These are phyloP conservation scores for Penicillium bovifimosum DNA, from an alignment of 495 filamentous ascomycete species.

Conservation along the genomic window DNA sequence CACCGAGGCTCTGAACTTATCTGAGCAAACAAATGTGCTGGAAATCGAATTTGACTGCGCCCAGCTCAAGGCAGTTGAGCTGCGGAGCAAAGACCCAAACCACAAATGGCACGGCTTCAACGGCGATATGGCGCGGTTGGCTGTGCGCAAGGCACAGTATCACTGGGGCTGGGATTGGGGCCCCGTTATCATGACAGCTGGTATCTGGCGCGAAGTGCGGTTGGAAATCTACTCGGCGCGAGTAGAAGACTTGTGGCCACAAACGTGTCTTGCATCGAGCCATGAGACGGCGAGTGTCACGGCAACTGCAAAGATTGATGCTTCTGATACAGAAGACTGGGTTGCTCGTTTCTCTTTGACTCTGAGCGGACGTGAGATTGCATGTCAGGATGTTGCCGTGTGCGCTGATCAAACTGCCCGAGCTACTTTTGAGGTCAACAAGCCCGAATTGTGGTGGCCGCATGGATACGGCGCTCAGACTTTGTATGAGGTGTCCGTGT, in stretches of 20 bases:
- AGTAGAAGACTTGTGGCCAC: neutral
- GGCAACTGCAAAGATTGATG: neutral
- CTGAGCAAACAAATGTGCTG: slow-evolving; percentile 37
- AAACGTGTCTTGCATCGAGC: slow-evolving; percentile 9
- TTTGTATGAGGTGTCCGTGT: slow-evolving; percentile 61
- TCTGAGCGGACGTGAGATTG: slow-evolving; percentile 50
- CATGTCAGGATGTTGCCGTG: slow-evolving; percentile 45
- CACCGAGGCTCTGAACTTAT: slow-evolving; percentile 42
- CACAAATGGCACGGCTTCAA: slow-evolving; percentile 65
- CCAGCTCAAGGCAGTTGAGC: slow-evolving; percentile 40
- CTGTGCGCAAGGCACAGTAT: slow-evolving; percentile 81
- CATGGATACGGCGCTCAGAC: slow-evolving; percentile 70
- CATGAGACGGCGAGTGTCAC: slow-evolving; percentile 22
- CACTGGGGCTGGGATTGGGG: slow-evolving; percentile 98
- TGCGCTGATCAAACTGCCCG: slow-evolving; percentile 38
- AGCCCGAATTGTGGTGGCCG: slow-evolving; percentile 77
- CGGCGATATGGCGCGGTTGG: slow-evolving; percentile 68
- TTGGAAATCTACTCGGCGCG: slow-evolving; percentile 59
- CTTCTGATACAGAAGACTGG: slow-evolving; percentile 3
- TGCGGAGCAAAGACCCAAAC: slow-evolving; percentile 37
- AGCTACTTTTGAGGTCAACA: slow-evolving; percentile 50
- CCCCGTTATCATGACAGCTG: slow-evolving; percentile 70
- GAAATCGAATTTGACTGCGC: slow-evolving; percentile 54
- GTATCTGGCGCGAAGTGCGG: slow-evolving; percentile 72
- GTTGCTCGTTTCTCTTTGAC: slow-evolving; percentile 53